These are phyloP conservation scores for Candolleomyces eurysporus DNA, from an alignment of 768 basidiomycete genomes.

Conservation along the genomic window DNA sequence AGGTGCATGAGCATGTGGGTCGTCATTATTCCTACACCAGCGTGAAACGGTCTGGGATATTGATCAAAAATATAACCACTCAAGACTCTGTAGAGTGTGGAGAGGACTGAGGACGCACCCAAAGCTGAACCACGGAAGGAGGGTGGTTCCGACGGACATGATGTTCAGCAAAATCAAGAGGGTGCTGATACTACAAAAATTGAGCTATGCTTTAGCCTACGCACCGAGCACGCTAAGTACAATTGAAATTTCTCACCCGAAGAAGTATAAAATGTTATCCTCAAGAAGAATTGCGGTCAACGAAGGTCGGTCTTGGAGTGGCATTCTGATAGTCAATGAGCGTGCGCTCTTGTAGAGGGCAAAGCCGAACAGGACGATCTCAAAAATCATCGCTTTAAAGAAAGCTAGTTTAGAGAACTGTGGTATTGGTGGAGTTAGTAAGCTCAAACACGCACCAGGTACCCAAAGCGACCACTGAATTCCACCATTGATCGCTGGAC, in stretches of 20 bases:
- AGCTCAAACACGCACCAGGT: not conserved
- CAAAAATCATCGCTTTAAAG: not conserved
- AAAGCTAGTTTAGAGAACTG: not conserved
- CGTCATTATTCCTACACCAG: constrained; percentile 45
- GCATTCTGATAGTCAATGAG: not conserved
- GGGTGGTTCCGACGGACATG: constrained; percentile 41
- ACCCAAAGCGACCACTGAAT: not conserved
- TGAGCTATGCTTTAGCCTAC: no score
- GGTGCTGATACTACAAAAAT: constrained; percentile 28
- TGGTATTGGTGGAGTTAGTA: no score
- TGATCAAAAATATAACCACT: not conserved
- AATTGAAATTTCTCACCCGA: constrained; percentile 24
- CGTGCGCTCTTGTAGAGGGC: not conserved
- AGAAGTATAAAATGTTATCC: constrained; percentile 46
- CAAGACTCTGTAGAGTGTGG: no score
- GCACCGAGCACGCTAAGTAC: not conserved
- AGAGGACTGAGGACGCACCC: constrained; percentile 20
- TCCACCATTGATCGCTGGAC: not conserved
- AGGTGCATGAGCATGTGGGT: constrained; percentile 46
- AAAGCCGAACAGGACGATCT: not conserved
- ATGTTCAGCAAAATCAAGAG: constrained; percentile 45
- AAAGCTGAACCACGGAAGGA: constrained; percentile 51
- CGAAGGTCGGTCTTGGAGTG: not conserved
- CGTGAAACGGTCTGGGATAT: constrained; percentile 40
- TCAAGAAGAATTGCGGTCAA: not conserved